Conservation (phyloP, 192 early-diverging fungal species). For the Podila horticola region DNA sequence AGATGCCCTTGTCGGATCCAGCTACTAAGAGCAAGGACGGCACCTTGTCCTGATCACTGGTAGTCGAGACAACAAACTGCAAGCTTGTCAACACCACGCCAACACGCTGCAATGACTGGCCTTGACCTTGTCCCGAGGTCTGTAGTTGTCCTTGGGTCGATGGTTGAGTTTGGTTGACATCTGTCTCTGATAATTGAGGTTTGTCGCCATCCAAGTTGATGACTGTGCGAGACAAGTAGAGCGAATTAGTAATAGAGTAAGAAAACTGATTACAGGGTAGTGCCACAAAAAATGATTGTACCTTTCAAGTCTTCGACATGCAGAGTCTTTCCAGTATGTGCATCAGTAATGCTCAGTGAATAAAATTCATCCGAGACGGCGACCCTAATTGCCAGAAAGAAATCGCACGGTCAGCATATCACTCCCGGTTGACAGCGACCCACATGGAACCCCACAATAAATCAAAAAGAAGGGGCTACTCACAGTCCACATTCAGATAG, state of each 20-base stretch:
- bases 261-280: too few species aligned
- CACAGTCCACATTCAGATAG: conserved; percentile 42
- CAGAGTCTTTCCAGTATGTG: conserved; percentile 12
- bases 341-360: conserved; percentile 31
- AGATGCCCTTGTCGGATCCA: conserved; percentile 33
- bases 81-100: conserved; percentile 31
- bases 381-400: conserved; percentile 2
- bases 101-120: conserved; percentile 18
- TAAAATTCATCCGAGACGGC: conserved; percentile 48
- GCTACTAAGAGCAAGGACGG: conserved; percentile 35
- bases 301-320: conserved; percentile 48
- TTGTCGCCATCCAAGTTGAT: conserved; percentile 37
- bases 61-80: conserved; percentile 41
- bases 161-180: not conserved
- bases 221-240: conserved; percentile 3
- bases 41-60: conserved; percentile 39
- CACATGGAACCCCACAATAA: too few species aligned
- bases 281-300: not conserved
- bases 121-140: not conserved
- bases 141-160: not conserved
- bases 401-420: too few species aligned
- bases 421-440: too few species aligned
- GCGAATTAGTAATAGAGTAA: too few species aligned
- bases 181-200: not conserved
- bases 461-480: not conserved